phyloP scores from a whole-genome alignment of 2,329 filamentous ascomycete species.

The Aureobasidium pullulans region DNA sequence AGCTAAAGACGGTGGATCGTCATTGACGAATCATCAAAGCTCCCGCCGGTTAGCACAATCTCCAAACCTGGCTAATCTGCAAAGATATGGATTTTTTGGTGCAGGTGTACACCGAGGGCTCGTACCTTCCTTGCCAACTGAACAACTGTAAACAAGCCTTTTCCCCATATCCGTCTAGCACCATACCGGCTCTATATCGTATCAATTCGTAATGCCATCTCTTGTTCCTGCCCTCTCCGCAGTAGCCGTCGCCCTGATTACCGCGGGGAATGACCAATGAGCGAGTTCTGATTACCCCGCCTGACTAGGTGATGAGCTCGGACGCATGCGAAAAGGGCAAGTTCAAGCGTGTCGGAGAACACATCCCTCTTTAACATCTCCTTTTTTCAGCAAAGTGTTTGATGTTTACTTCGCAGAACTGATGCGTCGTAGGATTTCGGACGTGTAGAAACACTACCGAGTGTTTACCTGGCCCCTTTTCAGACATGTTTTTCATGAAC shows the following conservation, averaged over 20 bases:
- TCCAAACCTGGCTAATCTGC: constrained; percentile 9
- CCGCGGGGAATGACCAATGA: constrained; percentile 1
- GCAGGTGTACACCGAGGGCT: constrained; percentile 11
- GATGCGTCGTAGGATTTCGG: too few species aligned
- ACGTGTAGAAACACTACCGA: too few species aligned
- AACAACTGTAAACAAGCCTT: background rate
- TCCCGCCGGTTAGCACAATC: constrained; percentile 2
- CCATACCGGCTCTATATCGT: constrained; percentile 2
- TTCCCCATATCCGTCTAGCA: background rate
- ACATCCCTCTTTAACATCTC: too few species aligned
- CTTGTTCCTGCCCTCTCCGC: constrained; percentile 6
- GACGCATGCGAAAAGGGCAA: background rate
- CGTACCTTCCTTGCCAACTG: background rate
- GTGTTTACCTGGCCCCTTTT: too few species aligned
- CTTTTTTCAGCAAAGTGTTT: background rate
- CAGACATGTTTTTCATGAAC: too few species aligned
- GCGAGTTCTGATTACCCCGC: constrained; percentile 1
- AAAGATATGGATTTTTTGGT: background rate
- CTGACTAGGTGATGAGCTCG: background rate
- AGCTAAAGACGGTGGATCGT: constrained; percentile 5
- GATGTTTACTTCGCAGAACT: background rate
- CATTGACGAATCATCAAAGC: constrained; percentile 10
- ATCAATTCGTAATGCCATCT: constrained; percentile 9
- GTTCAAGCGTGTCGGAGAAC: background rate
- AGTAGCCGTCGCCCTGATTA: background rate